These are phyloP conservation scores for Plasmodium coatneyi DNA, from an alignment of 169 alveolate species.

Conservation along the genomic window DNA sequence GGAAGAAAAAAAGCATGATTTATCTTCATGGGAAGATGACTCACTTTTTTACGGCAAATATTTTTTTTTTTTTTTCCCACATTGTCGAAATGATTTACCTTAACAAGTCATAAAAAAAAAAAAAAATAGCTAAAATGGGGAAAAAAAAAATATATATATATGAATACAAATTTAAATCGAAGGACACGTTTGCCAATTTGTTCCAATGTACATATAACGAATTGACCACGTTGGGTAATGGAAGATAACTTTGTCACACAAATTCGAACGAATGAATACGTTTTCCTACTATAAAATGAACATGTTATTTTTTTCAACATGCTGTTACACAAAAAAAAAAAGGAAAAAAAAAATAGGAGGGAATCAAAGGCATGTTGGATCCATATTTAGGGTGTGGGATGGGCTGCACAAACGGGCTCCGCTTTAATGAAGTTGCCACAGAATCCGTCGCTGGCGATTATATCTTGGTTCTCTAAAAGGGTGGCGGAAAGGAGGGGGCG, in stretches of 20 bases:
- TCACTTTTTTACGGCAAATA: not conserved
- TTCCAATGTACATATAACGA: not conserved
- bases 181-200: not conserved
- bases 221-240: not conserved
- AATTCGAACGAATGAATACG: not conserved
- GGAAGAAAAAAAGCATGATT: not conserved
- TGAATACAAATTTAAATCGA: not conserved
- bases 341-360: not conserved
- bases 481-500: not conserved
- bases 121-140: not conserved
- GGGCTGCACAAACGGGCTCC: conserved; percentile 24
- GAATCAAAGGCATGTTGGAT: not conserved
- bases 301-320: conserved; percentile 9
- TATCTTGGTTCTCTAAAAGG: conserved; percentile 73
- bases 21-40: not conserved
- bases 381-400: not conserved
- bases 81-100: conserved; percentile 1
- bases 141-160: no score
- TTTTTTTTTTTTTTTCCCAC: not conserved
- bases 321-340: conserved; percentile 6
- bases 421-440: conserved; percentile 23
- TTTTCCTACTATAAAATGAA: not conserved
- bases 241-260: not conserved
- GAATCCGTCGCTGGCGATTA: conserved; percentile 58
- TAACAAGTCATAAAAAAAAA: conserved; percentile 4